These are phyloP conservation scores for Trichosporon coremiiforme DNA, from an alignment of 1,284 basidiomycete species.

Conservation along the genomic window DNA sequence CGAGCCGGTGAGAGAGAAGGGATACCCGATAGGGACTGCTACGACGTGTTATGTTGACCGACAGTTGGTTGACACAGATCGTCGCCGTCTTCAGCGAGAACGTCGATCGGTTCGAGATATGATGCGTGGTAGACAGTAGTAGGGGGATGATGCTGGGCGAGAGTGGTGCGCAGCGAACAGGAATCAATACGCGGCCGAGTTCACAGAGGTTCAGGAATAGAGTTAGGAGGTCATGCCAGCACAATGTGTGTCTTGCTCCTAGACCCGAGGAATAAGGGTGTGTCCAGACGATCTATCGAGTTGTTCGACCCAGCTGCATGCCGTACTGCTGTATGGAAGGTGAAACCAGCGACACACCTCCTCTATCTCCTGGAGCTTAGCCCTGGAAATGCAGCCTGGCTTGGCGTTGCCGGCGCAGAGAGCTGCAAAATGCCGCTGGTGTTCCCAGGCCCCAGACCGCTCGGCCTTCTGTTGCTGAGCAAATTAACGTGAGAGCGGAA, in stretches of 20 bases:
- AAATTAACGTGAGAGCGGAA: not conserved
- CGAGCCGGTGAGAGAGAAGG: not conserved
- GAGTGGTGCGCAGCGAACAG: not conserved
- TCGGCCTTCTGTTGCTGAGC: not conserved
- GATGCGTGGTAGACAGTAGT: not conserved
- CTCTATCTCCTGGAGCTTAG: not conserved
- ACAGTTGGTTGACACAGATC: not conserved
- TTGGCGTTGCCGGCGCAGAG: not conserved
- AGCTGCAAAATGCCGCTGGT: not conserved
- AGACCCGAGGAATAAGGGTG: not conserved
- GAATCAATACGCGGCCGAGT: not conserved
- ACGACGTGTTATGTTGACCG: not conserved
- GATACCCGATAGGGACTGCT: not conserved
- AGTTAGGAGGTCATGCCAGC: not conserved
- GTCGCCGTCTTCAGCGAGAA: not conserved
- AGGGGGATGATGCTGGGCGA: not conserved
- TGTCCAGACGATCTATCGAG: not conserved
- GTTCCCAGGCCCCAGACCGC: not conserved
- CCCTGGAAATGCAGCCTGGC: not conserved
- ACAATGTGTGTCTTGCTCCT: not conserved
- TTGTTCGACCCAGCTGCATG: not conserved
- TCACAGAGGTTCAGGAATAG: not conserved
- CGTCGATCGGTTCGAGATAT: not conserved
- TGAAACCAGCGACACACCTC: conserved; percentile 7
- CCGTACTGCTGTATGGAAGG: not conserved